Percentiles rank a stretch among this genome's conserved stretches.
phyloP scores from a whole-genome alignment of 2,329 filamentous ascomycete species.

The Camillea tinctor region DNA sequence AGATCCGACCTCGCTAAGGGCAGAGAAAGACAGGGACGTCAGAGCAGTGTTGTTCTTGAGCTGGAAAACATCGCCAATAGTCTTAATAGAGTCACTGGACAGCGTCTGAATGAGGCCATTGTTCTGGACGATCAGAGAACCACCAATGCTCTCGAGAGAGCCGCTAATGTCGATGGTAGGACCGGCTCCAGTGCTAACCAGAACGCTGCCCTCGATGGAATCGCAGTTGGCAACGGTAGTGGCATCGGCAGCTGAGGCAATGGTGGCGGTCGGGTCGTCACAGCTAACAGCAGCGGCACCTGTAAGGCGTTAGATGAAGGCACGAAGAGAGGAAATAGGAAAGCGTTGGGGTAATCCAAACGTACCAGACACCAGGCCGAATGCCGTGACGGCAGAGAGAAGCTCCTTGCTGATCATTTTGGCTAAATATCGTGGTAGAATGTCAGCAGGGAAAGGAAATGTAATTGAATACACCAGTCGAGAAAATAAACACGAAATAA shows the following conservation, averaged over 20 bases:
- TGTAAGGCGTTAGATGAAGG: constrained; percentile 10
- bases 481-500: not conserved
- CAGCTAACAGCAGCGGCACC: constrained; percentile 32
- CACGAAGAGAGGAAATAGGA: not conserved
- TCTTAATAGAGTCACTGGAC: constrained; percentile 56
- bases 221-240: constrained; percentile 60
- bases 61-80: constrained; percentile 68
- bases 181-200: constrained; percentile 56
- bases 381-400: constrained; percentile 45
- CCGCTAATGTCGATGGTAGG: constrained; percentile 63
- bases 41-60: constrained; percentile 69
- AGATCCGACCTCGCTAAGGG: constrained; percentile 62
- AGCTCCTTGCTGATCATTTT: constrained; percentile 49
- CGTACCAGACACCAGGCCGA: constrained; percentile 46
- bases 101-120: constrained; percentile 62
- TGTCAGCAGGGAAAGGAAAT: not conserved
- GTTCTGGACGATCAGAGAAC: constrained; percentile 59
- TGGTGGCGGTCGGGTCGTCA: constrained; percentile 45
- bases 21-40: constrained; percentile 63
- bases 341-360: not conserved
- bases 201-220: constrained; percentile 68
- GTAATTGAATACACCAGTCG: not conserved
- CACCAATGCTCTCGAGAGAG: constrained; percentile 50
- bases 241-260: constrained; percentile 64
- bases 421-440: constrained; percentile 26